Evolutionary conservation across 306 rosid species (phyloP), one percentile per base, ranked within the genome.

Genomic region (Prunus mira): DNA sequence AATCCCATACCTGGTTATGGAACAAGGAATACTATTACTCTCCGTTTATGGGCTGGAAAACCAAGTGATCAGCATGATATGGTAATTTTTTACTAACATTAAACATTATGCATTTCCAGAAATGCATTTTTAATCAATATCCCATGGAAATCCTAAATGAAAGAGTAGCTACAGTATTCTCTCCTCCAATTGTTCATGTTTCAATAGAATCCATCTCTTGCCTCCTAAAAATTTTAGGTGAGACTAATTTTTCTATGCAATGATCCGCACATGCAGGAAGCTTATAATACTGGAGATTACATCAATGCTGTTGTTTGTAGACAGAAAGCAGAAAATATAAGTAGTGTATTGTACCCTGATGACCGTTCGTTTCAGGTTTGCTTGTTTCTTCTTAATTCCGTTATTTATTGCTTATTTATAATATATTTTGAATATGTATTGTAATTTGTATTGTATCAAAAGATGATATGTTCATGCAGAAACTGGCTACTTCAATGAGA

Each of bases 1-100:
- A 87, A 88, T 80, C 96, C 93, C 18, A 88, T 90, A 75, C 93
- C 93, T 76, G 96, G 96, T 76, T 88, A 90, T 28, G 93, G 93
- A 83, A 90, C 96, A 49, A 88, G 88, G 71, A 90, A 88, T 75
- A 84, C 96, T 62, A 82, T 88, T 82, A 90, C 89, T 65, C 91
- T 90, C 60, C 91, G 93, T 34, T 88, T 90, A 25, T 90, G 96
- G 96, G 91, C 93, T 18, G 93, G 93, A 68, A 90, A 90, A 76
- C 93, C 93, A 15, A 86, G 93, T 71, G 85, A 83, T 78, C 87
- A 83, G 65, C 73, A 83, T 78, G 91, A 90, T 83, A 82, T 90
- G 89, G 96, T 90, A 82, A 80, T 55, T 56, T 75, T 27, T 15
- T 17, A 51, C 34, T 32, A 2, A 27, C 20, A 15, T 56, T 73